These are phyloP conservation scores for Eimeria tenella DNA, from an alignment of 169 alveolate genomes.

Conservation along the genomic window DNA sequence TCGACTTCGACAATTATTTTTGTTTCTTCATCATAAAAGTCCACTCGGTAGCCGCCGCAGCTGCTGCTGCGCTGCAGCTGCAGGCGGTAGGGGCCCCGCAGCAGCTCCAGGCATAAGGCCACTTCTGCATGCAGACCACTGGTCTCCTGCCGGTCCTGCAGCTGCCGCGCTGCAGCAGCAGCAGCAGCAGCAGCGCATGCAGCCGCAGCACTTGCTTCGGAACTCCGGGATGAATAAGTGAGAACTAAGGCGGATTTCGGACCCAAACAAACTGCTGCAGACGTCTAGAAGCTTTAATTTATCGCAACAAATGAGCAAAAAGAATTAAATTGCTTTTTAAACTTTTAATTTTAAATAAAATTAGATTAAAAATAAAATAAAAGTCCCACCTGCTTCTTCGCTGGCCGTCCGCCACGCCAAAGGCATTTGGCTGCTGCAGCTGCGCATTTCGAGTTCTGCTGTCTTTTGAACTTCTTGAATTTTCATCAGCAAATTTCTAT, in stretches of 20 bases:
- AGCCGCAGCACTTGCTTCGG: not conserved
- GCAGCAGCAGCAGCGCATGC: not conserved
- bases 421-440: not conserved
- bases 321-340: no score
- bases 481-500: not conserved
- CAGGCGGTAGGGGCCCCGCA: conserved; percentile 72
- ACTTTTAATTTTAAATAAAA: no score
- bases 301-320: no score
- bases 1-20: conserved; percentile 79
- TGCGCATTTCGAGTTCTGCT: not conserved
- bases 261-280: no score
- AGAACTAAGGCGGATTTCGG: no score
- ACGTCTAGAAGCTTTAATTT: no score
- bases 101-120: conserved; percentile 78
- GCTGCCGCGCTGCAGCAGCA: conserved; percentile 60
- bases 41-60: conserved; percentile 81
- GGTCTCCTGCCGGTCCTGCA: conserved; percentile 79
- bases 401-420: conserved; percentile 36
- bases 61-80: conserved; percentile 57
- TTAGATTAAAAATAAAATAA: no score
- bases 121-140: conserved; percentile 82
- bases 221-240: not conserved
- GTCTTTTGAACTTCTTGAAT: not conserved
- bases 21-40: conserved; percentile 81
- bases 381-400: conserved; percentile 18